phyloP scores from a whole-genome alignment of 768 basidiomycete genomes.

The Suillus cothurnatus region DNA sequence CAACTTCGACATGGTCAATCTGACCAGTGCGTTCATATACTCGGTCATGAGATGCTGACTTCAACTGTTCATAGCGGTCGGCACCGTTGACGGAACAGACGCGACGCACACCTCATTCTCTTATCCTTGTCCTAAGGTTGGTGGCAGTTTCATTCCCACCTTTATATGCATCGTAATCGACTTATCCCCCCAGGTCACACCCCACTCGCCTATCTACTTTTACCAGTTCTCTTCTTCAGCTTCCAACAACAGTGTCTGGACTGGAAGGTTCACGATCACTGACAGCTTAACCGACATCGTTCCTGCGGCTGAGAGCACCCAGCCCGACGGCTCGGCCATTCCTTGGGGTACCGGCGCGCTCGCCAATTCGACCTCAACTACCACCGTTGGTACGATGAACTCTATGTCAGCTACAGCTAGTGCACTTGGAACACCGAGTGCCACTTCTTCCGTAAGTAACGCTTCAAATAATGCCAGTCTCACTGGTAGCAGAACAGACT shows the following conservation, averaged over 20 bases:
- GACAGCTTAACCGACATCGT: constrained; percentile 46
- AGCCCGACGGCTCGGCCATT: constrained; percentile 52
- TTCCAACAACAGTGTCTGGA: constrained; percentile 55
- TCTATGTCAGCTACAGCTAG: constrained; percentile 12
- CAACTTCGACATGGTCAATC: constrained; percentile 66
- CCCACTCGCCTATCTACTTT: constrained; percentile 74
- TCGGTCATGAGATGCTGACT: background rate
- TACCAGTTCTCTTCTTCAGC: constrained; percentile 66
- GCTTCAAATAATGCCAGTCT: constrained; percentile 12
- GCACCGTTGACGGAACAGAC: constrained; percentile 65
- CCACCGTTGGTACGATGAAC: constrained; percentile 19
- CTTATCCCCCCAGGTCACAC: constrained; percentile 48
- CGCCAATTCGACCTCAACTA: constrained; percentile 40
- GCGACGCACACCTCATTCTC: constrained; percentile 44
- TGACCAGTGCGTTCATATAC: constrained; percentile 55
- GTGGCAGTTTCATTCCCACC: constrained; percentile 17
- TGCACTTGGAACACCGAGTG: constrained; percentile 1
- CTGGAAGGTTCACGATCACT: constrained; percentile 76
- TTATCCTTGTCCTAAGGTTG: constrained; percentile 69
- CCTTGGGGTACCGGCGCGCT: constrained; percentile 72
- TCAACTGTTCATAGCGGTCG: constrained; percentile 52
- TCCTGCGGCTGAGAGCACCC: constrained; percentile 51
- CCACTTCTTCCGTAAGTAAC: constrained; percentile 1
- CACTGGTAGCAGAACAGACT: constrained; percentile 6
- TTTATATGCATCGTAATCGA: constrained; percentile 5